Conservation (phyloP, 352 stramenopile genomes). For the Phytophthora pini region DNA sequence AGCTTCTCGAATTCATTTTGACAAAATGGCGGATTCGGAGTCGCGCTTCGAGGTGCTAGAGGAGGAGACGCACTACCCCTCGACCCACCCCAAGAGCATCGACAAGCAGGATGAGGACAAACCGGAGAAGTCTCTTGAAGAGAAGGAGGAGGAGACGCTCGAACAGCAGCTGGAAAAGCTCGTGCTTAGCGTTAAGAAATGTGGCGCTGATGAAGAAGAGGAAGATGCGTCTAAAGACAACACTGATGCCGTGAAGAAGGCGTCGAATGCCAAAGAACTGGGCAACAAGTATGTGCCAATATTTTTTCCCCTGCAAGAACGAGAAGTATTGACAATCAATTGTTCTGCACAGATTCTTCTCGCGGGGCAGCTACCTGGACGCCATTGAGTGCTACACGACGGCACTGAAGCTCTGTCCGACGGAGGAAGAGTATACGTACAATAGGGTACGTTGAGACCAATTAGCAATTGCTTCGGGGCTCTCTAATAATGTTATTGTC, state of each 20-base stretch:
- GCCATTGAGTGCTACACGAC: slow-evolving; percentile 89
- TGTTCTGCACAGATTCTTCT: slow-evolving; percentile 64
- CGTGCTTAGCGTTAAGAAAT: slow-evolving; percentile 40
- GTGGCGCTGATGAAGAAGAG: slow-evolving; percentile 23
- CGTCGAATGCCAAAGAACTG: slow-evolving; percentile 81
- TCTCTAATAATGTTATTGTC: slow-evolving; percentile 2
- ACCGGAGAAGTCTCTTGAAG: slow-evolving; percentile 10
- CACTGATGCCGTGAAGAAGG: slow-evolving; percentile 62
- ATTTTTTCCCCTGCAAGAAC: background rate
- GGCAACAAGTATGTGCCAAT: slow-evolving; percentile 71
- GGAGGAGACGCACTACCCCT: slow-evolving; percentile 83
- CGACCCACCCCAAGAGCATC: slow-evolving; percentile 37
- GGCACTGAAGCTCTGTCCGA: slow-evolving; percentile 78
- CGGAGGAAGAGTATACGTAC: slow-evolving; percentile 81
- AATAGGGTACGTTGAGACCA: slow-evolving; percentile 51
- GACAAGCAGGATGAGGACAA: slow-evolving; percentile 19
- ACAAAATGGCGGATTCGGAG: slow-evolving; percentile 30
- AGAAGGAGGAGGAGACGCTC: slow-evolving; percentile 59
- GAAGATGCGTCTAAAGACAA: slow-evolving; percentile 26
- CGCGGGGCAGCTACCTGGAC: slow-evolving; percentile 71
- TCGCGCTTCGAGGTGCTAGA: slow-evolving; percentile 88
- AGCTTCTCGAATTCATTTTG: slow-evolving; percentile 23
- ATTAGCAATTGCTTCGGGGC: background rate
- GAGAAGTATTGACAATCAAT: slow-evolving; percentile 4
- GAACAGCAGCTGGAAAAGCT: slow-evolving; percentile 72